Conservation (phyloP, 2,329 filamentous ascomycete genomes). For the Tricladium varicosporioides region DNA sequence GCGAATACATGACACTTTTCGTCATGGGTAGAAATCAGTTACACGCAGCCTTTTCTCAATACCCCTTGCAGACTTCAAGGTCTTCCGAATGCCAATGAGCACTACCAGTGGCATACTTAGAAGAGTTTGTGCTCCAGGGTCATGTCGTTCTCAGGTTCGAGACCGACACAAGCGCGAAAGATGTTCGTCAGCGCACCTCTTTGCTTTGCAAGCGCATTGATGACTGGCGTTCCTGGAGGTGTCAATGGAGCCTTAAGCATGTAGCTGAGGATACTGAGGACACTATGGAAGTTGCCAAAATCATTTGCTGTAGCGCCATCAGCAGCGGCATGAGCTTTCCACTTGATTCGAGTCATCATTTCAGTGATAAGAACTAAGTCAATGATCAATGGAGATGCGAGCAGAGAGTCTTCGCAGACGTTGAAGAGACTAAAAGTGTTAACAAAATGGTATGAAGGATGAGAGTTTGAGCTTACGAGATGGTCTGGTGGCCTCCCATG, state of each 20-base stretch:
- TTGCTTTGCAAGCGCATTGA: conserved; percentile 96
- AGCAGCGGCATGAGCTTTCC: conserved; percentile 61
- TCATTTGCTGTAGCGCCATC: conserved; percentile 56
- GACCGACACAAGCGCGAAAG: conserved; percentile 93
- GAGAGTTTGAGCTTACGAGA: conserved; percentile 57
- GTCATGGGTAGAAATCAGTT: conserved; percentile 25
- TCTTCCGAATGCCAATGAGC: no score
- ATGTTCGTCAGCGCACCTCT: conserved; percentile 94
- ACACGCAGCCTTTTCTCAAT: background rate
- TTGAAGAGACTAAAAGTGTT: conserved; percentile 74
- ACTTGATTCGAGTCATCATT: conserved; percentile 98
- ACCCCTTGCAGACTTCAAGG: no score
- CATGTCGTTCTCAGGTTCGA: conserved; percentile 98
- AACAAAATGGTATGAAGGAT: conserved; percentile 7
- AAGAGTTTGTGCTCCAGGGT: conserved; percentile 98
- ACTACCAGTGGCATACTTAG: conserved; percentile 39
- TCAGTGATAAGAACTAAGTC: conserved; percentile 90
- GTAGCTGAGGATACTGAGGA: conserved; percentile 95
- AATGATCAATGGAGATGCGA: conserved; percentile 95
- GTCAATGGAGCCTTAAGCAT: conserved; percentile 98
- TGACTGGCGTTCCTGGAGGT: conserved; percentile 88
- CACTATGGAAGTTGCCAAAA: conserved; percentile 94
- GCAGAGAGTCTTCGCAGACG: conserved; percentile 95
- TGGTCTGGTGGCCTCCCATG: conserved; percentile 97
- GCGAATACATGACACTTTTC: conserved; percentile 34